Evolutionary conservation across 2,329 filamentous ascomycete species (phyloP).

Genomic region (Fusarium nanum): DNA sequence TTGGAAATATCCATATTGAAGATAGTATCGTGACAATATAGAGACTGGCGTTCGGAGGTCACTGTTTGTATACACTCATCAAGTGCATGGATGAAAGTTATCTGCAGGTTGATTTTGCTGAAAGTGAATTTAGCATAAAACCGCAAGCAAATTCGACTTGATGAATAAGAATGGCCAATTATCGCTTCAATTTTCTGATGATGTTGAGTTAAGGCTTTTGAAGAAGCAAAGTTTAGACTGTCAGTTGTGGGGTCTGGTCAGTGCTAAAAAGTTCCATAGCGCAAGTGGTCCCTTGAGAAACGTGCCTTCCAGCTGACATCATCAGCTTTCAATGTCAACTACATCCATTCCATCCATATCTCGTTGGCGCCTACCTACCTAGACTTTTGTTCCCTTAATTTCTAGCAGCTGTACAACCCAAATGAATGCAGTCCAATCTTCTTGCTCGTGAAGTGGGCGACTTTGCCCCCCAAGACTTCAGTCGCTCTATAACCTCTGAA

Average conservation of each 20-base stretch:
- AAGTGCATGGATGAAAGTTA: conserved; percentile 26
- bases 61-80: background rate
- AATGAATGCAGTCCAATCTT: conserved; percentile 78
- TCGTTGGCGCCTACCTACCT: background rate
- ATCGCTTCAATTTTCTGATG: background rate
- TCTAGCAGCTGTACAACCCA: conserved; percentile 17
- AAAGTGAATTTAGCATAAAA: too few relatives aligned
- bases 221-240: conserved; percentile 32
- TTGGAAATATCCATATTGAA: conserved; percentile 26
- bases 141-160: background rate
- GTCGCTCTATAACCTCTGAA: conserved; percentile 71
- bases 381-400: background rate
- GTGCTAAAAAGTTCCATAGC: conserved; percentile 13
- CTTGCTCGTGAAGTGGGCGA: conserved; percentile 80
- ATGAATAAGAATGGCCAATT: background rate
- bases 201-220: conserved; percentile 17
- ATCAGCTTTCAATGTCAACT: conserved; percentile 17
- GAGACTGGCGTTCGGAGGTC: background rate
- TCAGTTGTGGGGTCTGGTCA: conserved; percentile 35
- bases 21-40: background rate
- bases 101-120: conserved; percentile 9
- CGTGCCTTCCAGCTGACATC: conserved; percentile 40
- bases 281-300: conserved; percentile 21
- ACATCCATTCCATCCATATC: background rate
- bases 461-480: conserved; percentile 71